Percentiles rank a stretch among this genome's conserved stretches.
phyloP scores from a whole-genome alignment of 768 basidiomycete species.

The Cystoderma amianthinum region DNA sequence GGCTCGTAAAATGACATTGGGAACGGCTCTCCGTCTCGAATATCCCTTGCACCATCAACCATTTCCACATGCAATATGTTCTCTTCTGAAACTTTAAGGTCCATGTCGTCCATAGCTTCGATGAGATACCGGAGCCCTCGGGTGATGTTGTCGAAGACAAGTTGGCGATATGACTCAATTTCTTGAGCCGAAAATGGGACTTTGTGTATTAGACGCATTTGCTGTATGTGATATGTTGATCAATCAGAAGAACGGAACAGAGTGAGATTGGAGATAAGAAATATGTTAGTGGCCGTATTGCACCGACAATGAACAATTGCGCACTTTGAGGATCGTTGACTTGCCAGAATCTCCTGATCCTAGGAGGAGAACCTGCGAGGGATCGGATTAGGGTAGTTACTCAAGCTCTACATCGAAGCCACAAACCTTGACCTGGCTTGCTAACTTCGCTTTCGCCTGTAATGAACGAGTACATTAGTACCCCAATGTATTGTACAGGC shows the following conservation, averaged over 20 bases:
- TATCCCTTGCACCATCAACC: slow-evolving; percentile 61
- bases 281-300: not conserved
- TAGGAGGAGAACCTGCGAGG: slow-evolving; percentile 70
- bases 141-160: slow-evolving; percentile 89
- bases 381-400: not conserved
- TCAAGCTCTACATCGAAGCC: slow-evolving; percentile 1
- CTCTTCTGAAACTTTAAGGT: slow-evolving; percentile 59
- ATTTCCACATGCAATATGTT: slow-evolving; percentile 53
- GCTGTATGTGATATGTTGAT: slow-evolving; percentile 34
- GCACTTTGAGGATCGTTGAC: slow-evolving; percentile 83
- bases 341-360: slow-evolving; percentile 95
- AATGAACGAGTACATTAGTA: not conserved
- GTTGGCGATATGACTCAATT: slow-evolving; percentile 83
- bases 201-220: slow-evolving; percentile 95
- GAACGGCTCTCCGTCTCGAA: slow-evolving; percentile 78
- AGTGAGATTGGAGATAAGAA: not conserved
- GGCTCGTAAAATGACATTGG: slow-evolving; percentile 62
- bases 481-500: slow-evolving; percentile 1
- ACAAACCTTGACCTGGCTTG: slow-evolving; percentile 68
- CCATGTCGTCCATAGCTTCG: slow-evolving; percentile 88
- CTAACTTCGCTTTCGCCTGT: slow-evolving; percentile 70
- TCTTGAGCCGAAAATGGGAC: slow-evolving; percentile 79
- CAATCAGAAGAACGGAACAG: slow-evolving; percentile 3
- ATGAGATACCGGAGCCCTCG: slow-evolving; percentile 78
- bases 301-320: slow-evolving; percentile 1